Conservation (phyloP, 352 stramenopile genomes). For the Pythium scleroteichum region DNA sequence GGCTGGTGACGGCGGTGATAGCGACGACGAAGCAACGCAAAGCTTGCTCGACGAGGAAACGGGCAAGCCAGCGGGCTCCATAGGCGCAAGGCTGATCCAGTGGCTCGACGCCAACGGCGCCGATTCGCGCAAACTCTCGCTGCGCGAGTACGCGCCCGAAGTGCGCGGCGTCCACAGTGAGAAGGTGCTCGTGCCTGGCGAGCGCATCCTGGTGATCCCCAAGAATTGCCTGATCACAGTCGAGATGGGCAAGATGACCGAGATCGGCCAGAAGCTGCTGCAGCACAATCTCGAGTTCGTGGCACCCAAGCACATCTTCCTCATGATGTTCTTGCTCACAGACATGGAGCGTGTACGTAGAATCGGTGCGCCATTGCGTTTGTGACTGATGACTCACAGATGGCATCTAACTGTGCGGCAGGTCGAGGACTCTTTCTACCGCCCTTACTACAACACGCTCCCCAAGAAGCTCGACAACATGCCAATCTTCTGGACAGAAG, state of each 20-base stretch:
- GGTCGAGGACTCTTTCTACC: slow-evolving; percentile 83
- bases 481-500: slow-evolving; percentile 98
- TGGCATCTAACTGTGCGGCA: slow-evolving; percentile 19
- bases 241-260: slow-evolving; percentile 98
- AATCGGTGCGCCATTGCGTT: neutral
- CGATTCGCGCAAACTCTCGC: slow-evolving; percentile 74
- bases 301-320: slow-evolving; percentile 99
- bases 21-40: slow-evolving; percentile 19
- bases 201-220: slow-evolving; percentile 91
- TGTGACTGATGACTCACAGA: neutral
- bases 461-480: slow-evolving; percentile 96
- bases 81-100: slow-evolving; percentile 66
- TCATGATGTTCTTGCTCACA: slow-evolving; percentile 99
- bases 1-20: slow-evolving; percentile 5
- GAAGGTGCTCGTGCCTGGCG: slow-evolving; percentile 82
- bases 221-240: slow-evolving; percentile 98
- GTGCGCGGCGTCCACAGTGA: slow-evolving; percentile 92
- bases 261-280: slow-evolving; percentile 94
- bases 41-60: slow-evolving; percentile 25
- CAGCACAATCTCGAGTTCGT: slow-evolving; percentile 94
- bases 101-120: slow-evolving; percentile 76
- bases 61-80: slow-evolving; percentile 36
- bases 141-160: slow-evolving; percentile 91
- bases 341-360: slow-evolving; percentile 90
- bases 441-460: slow-evolving; percentile 98